phyloP scores from a whole-genome alignment of 352 stramenopile genomes.

The Pythium vanterpoolii region DNA sequence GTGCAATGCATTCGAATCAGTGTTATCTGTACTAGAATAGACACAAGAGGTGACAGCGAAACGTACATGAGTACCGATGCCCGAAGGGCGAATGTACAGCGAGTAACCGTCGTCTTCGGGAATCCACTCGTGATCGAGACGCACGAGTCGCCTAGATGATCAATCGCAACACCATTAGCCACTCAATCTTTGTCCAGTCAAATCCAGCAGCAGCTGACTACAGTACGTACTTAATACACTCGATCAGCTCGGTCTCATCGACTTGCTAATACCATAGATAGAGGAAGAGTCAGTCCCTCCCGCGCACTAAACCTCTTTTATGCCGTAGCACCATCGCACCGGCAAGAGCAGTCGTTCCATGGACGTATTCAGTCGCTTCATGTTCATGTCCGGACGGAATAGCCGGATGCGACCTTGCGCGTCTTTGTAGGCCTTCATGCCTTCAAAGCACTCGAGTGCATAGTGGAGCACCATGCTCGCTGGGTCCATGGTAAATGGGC shows the following conservation, averaged over 20 bases:
- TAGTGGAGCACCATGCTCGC: slow-evolving; percentile 94
- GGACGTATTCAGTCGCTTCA: slow-evolving; percentile 92
- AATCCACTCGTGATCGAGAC: slow-evolving; percentile 92
- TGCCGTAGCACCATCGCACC: slow-evolving; percentile 23
- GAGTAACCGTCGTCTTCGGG: slow-evolving; percentile 94
- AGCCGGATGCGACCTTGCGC: slow-evolving; percentile 85
- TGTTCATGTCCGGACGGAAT: slow-evolving; percentile 97
- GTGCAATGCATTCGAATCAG: no score
- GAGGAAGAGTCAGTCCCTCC: no score
- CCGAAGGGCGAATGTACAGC: slow-evolving; percentile 94
- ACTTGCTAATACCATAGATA: slow-evolving; percentile 66
- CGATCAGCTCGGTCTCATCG: slow-evolving; percentile 87
- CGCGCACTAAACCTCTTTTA: no score
- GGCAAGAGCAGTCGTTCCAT: slow-evolving; percentile 91
- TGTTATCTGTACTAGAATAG: no score
- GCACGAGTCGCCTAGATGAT: no score
- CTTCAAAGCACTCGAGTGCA: slow-evolving; percentile 94
- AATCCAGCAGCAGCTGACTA: no score
- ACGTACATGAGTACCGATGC: slow-evolving; percentile 85
- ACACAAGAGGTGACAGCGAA: no score
- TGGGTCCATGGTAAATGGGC: slow-evolving; percentile 88
- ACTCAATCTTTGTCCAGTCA: no score
- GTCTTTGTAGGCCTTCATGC: slow-evolving; percentile 94
- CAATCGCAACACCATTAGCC: no score
- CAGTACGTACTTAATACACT: slow-evolving; percentile 91